Conservation (phyloP, 371 early-diverging fungal genomes). For the Mortierella sp. region DNA sequence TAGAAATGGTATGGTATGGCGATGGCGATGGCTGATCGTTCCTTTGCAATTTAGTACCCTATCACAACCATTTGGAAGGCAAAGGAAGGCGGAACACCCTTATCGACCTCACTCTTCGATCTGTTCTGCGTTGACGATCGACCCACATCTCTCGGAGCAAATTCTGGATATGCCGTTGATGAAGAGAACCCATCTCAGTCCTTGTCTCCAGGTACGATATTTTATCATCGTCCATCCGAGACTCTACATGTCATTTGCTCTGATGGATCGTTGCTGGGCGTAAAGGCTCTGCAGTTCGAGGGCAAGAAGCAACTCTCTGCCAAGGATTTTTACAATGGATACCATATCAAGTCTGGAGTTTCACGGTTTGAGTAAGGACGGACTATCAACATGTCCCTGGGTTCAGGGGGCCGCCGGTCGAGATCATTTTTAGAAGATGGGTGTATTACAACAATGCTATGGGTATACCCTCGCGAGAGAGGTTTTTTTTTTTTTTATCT, state of each 20-base stretch:
- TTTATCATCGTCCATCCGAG: slow-evolving; percentile 51
- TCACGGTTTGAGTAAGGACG: slow-evolving; percentile 52
- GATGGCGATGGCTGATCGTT: too few relatives aligned
- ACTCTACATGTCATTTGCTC: slow-evolving; percentile 59
- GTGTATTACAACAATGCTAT: too few relatives aligned
- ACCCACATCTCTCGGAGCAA: slow-evolving; percentile 38
- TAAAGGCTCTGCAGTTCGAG: slow-evolving; percentile 64
- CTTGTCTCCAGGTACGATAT: slow-evolving; percentile 62
- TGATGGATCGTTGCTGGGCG: slow-evolving; percentile 57
- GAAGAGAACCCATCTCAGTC: too few relatives aligned
- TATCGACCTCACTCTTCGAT: slow-evolving; percentile 38
- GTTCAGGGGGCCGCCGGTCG: too few relatives aligned
- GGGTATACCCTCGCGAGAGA: too few relatives aligned
- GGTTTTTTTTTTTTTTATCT: too few relatives aligned
- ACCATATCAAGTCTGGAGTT: slow-evolving; percentile 58
- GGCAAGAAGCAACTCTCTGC: slow-evolving; percentile 67
- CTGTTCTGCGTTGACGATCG: slow-evolving; percentile 19
- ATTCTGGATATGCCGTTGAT: slow-evolving; percentile 34
- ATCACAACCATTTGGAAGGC: slow-evolving; percentile 51
- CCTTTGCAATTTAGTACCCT: slow-evolving; percentile 42
- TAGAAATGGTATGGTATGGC: too few relatives aligned
- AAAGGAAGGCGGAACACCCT: slow-evolving; percentile 17
- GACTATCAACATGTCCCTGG: too few relatives aligned
- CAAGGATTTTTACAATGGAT: slow-evolving; percentile 83
- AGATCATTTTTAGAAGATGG: too few relatives aligned